Evolutionary conservation across 2,329 filamentous ascomycete genomes (phyloP), one percentile per base, ranked within the genome.

Genomic region (Simplicillium sp.): DNA sequence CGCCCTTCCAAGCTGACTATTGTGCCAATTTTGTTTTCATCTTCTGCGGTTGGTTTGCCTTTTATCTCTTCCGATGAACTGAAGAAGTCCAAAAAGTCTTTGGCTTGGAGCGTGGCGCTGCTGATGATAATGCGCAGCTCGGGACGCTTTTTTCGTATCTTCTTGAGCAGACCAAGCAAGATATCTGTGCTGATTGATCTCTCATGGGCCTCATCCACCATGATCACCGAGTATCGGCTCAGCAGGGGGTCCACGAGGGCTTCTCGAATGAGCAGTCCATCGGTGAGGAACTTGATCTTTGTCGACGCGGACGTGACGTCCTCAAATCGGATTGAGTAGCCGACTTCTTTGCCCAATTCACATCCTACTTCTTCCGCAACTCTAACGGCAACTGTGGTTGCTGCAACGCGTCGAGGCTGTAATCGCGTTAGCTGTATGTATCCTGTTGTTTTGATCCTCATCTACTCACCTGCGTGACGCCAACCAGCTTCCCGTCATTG

Each of bases 151-250:
- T 78, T 87, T 41, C 79, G 67, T 38, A 98, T 90, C 60, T 97
- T 97, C 59, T 94, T 96, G 32, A 98, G 62, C 12, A 97, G 67
- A 89, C 92, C 90, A 3, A 98, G 73, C 7, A 97, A 70, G 11
- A 98, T 77, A 55, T 98, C 92, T 1, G 89, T 94, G 58, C 87
- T 94, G 44, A 97, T 75, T 37, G 88, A 95, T 40, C 92, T 75
- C 62, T 97, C 90, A 57, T 98, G 92, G 7, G 90, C 92, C 63
- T 97, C 90, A 56, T 98, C 92, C 7, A 98, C 84, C 87, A 98
- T 96, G 52, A 98, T 87, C 35, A 95, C 84, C 0, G 88, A 94
- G 58, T 98, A 98, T 11, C 87, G 77, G 15, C 86, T 92, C 29
- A 98, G 65, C 3, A 97, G 65, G 11, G 92, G 92, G 60, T 98